Base-by-base conservation (phyloP, 345 rosid species). In the Eutrema japonicum region DNA sequence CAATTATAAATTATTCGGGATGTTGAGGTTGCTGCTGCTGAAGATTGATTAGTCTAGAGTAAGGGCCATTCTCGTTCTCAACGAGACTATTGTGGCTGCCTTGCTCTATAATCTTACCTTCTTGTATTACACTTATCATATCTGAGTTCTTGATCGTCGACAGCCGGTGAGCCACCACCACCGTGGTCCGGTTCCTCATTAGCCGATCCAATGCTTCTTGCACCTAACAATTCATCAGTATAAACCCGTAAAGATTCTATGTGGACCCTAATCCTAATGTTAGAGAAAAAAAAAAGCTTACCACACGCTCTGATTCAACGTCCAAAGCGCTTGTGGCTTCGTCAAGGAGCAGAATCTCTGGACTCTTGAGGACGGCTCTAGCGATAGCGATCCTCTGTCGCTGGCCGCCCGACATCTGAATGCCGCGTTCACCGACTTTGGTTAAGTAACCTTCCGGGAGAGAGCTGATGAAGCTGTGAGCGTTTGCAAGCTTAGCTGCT, bases 311-410 rank as follows among this genome's bases (percentile, higher is more conserved):
- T 2, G 97, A 89, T 76, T 90, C 99, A 37, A 86, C 79, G 0
- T 92, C 98, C 10, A 95, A 82, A 42, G 98, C 98, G 45, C 97
- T 92, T 1, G 98, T 95, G 35, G 98, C 98, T 82, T 95, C 98
- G 47, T 95, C 99, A 43, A 95, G 77, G 4, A 95, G 87, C 67
- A 95, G 58, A 61, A 95, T 89, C 81, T 81, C 88, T 0, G 98
- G 99, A 74, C 90, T 95, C 86, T 86, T 95, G 27, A 92, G 85
- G 68, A 95, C 85, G 4, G 96, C 98, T 72, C 97, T 84, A 10
- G 99, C 97, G 16, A 92, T 90, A 51, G 98, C 97, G 14, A 95
- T 88, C 35, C 99, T 81, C 66, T 95, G 99, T 79, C 89, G 80
- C 83, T 95, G 98, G 5, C 98, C 99, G 0, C 97, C 97, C 0